These are phyloP conservation scores for Trichoderma hamatum DNA, from an alignment of 2,329 filamentous ascomycete species.

Conservation along the genomic window DNA sequence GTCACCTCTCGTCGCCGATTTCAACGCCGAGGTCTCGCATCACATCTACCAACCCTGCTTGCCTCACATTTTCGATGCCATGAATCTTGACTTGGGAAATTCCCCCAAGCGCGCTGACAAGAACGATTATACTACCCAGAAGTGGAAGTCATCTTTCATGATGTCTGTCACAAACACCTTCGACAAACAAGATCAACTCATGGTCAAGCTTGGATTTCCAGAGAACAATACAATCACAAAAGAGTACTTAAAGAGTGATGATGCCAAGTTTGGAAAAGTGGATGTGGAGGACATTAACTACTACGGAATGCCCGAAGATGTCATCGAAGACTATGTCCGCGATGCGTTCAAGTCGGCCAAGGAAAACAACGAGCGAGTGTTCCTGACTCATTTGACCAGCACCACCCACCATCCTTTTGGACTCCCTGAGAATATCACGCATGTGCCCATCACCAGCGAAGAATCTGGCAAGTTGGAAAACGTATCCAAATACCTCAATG, in stretches of 20 bases:
- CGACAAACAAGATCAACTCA: slow-evolving; percentile 39
- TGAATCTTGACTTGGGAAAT: slow-evolving; percentile 34
- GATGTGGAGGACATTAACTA: slow-evolving; percentile 39
- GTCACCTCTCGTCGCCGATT: slow-evolving; percentile 45
- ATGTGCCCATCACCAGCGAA: slow-evolving; percentile 16
- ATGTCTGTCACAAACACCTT: slow-evolving; percentile 39
- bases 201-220: slow-evolving; percentile 37
- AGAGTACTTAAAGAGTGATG: slow-evolving; percentile 38
- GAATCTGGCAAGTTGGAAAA: slow-evolving; percentile 32
- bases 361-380: slow-evolving; percentile 38
- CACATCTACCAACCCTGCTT: slow-evolving; percentile 51
- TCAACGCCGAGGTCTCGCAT: slow-evolving; percentile 46
- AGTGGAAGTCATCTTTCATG: slow-evolving; percentile 40
- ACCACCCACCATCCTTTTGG: slow-evolving; percentile 41
- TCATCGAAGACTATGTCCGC: slow-evolving; percentile 39
- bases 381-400: slow-evolving; percentile 41
- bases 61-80: slow-evolving; percentile 41
- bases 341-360: slow-evolving; percentile 38
- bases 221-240: slow-evolving; percentile 33
- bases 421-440: slow-evolving; percentile 34
- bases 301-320: slow-evolving; percentile 40
- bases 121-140: slow-evolving; percentile 32
- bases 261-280: slow-evolving; percentile 36
- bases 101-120: slow-evolving; percentile 19
- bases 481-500: slow-evolving; percentile 40